These are phyloP conservation scores for Kodamaea alishanica DNA, from an alignment of 1,139 yeast species.

Conservation along the genomic window DNA sequence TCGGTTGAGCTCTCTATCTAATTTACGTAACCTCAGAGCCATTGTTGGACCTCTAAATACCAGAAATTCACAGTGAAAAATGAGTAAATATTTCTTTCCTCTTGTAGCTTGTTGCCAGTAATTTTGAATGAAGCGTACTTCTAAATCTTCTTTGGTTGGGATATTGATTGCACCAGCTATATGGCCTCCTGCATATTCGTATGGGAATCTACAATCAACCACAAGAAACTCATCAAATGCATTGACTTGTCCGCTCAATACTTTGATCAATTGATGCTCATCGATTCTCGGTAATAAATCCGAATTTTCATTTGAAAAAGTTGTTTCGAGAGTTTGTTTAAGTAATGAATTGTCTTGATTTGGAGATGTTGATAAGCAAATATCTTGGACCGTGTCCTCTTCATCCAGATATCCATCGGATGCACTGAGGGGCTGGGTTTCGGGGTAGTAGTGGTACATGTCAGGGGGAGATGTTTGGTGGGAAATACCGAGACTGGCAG, in stretches of 20 bases:
- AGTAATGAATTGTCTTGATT: constrained; percentile 42
- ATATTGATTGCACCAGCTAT: constrained; percentile 78
- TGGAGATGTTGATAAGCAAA: too few species aligned
- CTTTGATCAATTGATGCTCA: constrained; percentile 57
- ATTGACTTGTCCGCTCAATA: constrained; percentile 55
- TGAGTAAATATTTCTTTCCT: constrained; percentile 44
- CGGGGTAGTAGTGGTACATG: too few species aligned
- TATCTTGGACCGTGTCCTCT: too few species aligned
- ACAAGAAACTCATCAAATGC: constrained; percentile 60
- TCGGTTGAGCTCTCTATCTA: constrained; percentile 73
- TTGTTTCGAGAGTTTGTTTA: constrained; percentile 37
- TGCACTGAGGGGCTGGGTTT: too few species aligned
- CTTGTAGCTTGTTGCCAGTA: constrained; percentile 9
- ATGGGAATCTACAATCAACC: constrained; percentile 87
- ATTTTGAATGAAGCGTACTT: constrained; percentile 38
- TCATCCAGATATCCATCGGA: too few species aligned
- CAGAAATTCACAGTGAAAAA: constrained; percentile 94
- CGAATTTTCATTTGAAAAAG: too few species aligned
- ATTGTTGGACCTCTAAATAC: constrained; percentile 89
- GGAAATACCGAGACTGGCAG: too few species aligned
- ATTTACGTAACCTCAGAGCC: constrained; percentile 80
- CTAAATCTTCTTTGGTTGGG: constrained; percentile 66
- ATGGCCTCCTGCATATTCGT: constrained; percentile 92
- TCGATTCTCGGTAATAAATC: constrained; percentile 77
- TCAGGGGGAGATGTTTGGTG: too few species aligned